Percentiles rank a stretch among this genome's conserved stretches.
These are phyloP conservation scores for Monosporozyma solicola DNA, from an alignment of 805 yeast genomes.

Conservation along the genomic window DNA sequence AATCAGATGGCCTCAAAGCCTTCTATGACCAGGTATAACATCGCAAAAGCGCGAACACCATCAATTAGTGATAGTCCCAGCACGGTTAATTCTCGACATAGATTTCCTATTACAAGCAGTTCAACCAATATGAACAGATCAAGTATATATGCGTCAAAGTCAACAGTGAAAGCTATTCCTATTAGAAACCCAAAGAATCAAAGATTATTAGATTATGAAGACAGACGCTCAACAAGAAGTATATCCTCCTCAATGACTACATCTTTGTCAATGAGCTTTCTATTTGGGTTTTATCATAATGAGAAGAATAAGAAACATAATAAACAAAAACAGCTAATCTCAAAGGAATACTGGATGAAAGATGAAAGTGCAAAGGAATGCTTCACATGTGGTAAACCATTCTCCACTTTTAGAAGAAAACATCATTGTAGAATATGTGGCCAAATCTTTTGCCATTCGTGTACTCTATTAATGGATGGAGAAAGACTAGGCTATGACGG, in stretches of 20 bases:
- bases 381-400: slow-evolving; percentile 68
- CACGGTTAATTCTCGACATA: slow-evolving; percentile 7
- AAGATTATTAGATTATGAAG: slow-evolving; percentile 25
- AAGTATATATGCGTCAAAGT: slow-evolving; percentile 28
- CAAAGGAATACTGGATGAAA: slow-evolving; percentile 88
- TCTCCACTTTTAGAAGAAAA: slow-evolving; percentile 78
- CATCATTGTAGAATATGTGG: slow-evolving; percentile 97
- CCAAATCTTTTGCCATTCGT: slow-evolving; percentile 79
- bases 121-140: slow-evolving; percentile 24
- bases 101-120: slow-evolving; percentile 17
- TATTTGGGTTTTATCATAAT: slow-evolving; percentile 34
- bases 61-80: not conserved
- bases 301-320: slow-evolving; percentile 20
- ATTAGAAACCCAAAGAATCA: slow-evolving; percentile 14
- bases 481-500: slow-evolving; percentile 55
- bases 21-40: not conserved
- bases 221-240: slow-evolving; percentile 30
- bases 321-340: slow-evolving; percentile 24
- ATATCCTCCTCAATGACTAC: slow-evolving; percentile 35
- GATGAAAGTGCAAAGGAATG: slow-evolving; percentile 89
- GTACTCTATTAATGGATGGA: slow-evolving; percentile 68
- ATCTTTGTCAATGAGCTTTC: slow-evolving; percentile 34
- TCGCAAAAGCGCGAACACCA: not conserved
- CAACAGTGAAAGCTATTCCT: slow-evolving; percentile 29
- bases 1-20: not conserved